Evolutionary conservation across 2,329 filamentous ascomycete genomes (phyloP).

Genomic region (Plenodomus lindquistii): DNA sequence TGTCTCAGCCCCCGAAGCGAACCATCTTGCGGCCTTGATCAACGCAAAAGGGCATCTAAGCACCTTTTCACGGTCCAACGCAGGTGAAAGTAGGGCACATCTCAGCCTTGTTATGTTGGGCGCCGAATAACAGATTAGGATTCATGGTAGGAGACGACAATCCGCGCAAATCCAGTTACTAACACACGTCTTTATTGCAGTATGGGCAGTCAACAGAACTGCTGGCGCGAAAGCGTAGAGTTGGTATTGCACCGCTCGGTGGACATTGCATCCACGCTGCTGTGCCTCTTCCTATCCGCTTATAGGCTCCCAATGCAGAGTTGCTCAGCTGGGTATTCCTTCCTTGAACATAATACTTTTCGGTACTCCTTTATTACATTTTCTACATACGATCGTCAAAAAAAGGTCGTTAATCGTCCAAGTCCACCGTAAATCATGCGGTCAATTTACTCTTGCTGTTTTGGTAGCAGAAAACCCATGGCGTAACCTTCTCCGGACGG

Average conservation of each 20-base stretch:
- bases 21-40: conserved; percentile 10
- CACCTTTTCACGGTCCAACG: conserved; percentile 16
- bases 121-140: background rate
- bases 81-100: conserved; percentile 13
- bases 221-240: too few relatives aligned
- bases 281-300: conserved; percentile 15
- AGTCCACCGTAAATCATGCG: too few relatives aligned
- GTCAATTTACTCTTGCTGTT: conserved; percentile 9
- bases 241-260: too few relatives aligned
- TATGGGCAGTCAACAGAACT: too few relatives aligned
- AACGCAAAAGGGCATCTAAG: conserved; percentile 18
- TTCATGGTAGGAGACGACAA: too few relatives aligned
- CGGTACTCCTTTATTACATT: too few relatives aligned
- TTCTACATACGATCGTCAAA: too few relatives aligned
- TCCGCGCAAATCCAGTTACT: too few relatives aligned
- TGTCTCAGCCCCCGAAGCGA: too few relatives aligned
- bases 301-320: conserved; percentile 4
- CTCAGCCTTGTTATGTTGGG: conserved; percentile 7
- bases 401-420: background rate
- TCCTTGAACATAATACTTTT: conserved; percentile 1
- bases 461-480: conserved; percentile 37
- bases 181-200: background rate
- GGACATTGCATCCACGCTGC: too few relatives aligned
- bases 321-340: conserved; percentile 5
- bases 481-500: conserved; percentile 28